These are phyloP conservation scores for Ambrosiella xylebori DNA, from an alignment of 2,329 filamentous ascomycete genomes.

Conservation along the genomic window DNA sequence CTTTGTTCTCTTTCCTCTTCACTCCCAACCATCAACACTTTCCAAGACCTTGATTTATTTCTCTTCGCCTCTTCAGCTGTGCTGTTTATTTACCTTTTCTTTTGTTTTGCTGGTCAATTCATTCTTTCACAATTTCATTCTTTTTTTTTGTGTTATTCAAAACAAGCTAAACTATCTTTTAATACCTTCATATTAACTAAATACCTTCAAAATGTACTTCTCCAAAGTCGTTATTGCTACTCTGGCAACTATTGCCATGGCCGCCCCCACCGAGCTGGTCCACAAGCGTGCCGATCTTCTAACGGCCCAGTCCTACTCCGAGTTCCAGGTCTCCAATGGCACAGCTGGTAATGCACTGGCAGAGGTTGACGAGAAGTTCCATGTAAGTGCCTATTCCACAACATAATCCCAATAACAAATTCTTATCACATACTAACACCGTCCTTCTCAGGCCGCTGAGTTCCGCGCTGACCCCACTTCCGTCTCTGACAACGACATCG, in stretches of 20 bases:
- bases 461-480: slow-evolving; percentile 24
- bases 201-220: slow-evolving; percentile 22
- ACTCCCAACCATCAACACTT: slow-evolving; percentile 7
- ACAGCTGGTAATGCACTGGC: slow-evolving; percentile 34
- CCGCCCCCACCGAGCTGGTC: slow-evolving; percentile 21
- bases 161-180: neutral
- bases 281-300: slow-evolving; percentile 17
- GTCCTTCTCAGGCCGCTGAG: slow-evolving; percentile 21
- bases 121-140: neutral
- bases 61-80: slow-evolving; percentile 9
- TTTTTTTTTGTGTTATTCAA: neutral
- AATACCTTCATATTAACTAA: slow-evolving; percentile 2
- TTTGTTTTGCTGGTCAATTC: slow-evolving; percentile 13
- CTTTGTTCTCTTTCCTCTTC: slow-evolving; percentile 7
- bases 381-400: slow-evolving; percentile 21
- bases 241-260: slow-evolving; percentile 21
- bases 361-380: slow-evolving; percentile 37
- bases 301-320: slow-evolving; percentile 18
- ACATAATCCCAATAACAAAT: neutral
- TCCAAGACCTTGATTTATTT: slow-evolving; percentile 6
- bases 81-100: slow-evolving; percentile 10
- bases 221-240: slow-evolving; percentile 22
- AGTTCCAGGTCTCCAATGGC: slow-evolving; percentile 34
- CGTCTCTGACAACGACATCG: slow-evolving; percentile 30
- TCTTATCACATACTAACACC: neutral